Evolutionary conservation across 2,329 filamentous ascomycete species (phyloP).

Genomic region (Capronia americana): DNA sequence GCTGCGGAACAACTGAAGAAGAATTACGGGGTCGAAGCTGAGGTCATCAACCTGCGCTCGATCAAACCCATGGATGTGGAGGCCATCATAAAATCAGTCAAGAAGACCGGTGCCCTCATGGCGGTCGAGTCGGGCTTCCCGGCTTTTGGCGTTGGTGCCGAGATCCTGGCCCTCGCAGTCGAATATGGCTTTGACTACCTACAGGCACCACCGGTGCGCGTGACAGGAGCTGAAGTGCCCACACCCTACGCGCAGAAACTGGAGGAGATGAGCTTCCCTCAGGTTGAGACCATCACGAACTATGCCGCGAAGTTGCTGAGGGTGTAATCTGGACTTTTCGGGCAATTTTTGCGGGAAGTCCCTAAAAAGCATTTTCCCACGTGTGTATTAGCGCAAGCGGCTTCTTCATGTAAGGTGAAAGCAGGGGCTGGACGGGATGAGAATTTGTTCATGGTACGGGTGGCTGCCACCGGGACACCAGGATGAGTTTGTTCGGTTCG

Average conservation of each 20-base stretch:
- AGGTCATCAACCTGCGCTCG: conserved; percentile 98
- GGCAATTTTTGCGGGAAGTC: conserved; percentile 5
- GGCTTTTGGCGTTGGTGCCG: conserved; percentile 87
- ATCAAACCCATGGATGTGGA: conserved; percentile 97
- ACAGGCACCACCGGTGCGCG: conserved; percentile 87
- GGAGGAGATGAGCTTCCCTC: conserved; percentile 95
- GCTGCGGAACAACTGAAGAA: conserved; percentile 92
- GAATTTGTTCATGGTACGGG: conserved; percentile 23
- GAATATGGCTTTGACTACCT: conserved; percentile 99
- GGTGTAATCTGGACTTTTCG: conserved; percentile 59
- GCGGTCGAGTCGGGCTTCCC: conserved; percentile 96
- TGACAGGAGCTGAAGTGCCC: conserved; percentile 96
- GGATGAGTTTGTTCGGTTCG: conserved; percentile 23
- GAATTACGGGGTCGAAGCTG: conserved; percentile 93
- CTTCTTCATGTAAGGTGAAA: conserved; percentile 21
- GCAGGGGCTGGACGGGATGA: conserved; percentile 24
- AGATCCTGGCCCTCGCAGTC: conserved; percentile 93
- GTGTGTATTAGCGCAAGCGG: conserved; percentile 37
- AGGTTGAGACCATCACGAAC: conserved; percentile 82
- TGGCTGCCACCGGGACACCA: conserved; percentile 27
- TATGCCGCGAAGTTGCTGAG: conserved; percentile 89
- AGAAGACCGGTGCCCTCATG: conserved; percentile 95
- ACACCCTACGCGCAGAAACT: conserved; percentile 93
- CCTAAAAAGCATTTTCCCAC: conserved; percentile 29
- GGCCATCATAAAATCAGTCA: conserved; percentile 93